Base-by-base conservation (phyloP, 805 yeast species). In the Teunomyces cretensis region DNA sequence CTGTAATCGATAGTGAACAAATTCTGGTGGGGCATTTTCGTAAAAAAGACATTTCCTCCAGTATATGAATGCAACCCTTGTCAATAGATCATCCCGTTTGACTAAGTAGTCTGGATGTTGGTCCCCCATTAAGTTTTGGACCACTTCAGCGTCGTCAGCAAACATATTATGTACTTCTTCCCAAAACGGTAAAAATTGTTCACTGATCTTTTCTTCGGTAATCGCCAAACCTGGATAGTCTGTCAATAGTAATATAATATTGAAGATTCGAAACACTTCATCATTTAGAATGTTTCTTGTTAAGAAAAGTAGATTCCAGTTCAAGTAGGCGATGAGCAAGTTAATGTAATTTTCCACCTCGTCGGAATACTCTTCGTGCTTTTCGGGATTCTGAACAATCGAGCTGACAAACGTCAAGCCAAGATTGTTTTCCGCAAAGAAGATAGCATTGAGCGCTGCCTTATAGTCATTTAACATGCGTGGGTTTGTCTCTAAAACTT, bases 1-100 rank as follows among this genome's bases (percentile, higher is more conserved):
- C 49, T 86, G 92, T 27, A 79, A 67, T 53, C 97, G 75, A 62
- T 81, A 92, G 19, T 80, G 75, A 16, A 65, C 64, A 55, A 90
- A 88, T 51, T 85, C 95, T 15, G 75, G 61, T 19, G 58, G 58
- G 8, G 67, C 64, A 30, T 69, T 71, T 13, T 69, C 64, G 14
- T 68, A 70, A 17, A 76, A 58, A 40, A 79, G 84, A 2, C 81
- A 71, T 53, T 89, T 88, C 2, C 72, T 68, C 84, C 94, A 84
- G 62, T 88, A 89, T 2, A 82, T 74, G 16, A 66, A 68, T 15
- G 88, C 74, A 2, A 88, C 75, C 47, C 74, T 71, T 27, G 65
- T 67, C 47, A 86, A 78, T 3, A 82, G 11, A 9, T 46, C 58
- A 38, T 60, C 48, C 38, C 65, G 47, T 26, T 46, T 48, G 2